Evolutionary conservation across 2,329 filamentous ascomycete species (phyloP), one percentile per base, ranked within the genome.

Genomic region (Nemania sp.): DNA sequence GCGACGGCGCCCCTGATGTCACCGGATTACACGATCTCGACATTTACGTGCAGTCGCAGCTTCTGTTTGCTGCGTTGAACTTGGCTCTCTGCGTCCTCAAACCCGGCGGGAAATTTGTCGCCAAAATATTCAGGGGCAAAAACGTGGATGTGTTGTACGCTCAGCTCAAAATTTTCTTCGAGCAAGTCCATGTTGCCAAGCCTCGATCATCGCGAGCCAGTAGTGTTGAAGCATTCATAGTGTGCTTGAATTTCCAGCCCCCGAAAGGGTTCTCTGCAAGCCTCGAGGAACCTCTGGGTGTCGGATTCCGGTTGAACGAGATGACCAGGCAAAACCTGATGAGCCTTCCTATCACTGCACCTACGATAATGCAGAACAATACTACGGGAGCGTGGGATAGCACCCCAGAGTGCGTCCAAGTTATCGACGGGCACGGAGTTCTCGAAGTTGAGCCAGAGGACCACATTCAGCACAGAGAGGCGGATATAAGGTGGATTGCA

Each of bases 141-240:
- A 96, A 98, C 76, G 94, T 98, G n/a, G 96, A 98, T 77, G 84
- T 98, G 26, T 88, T 99, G 8, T 98, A 96, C 77, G 94, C 94
- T 1, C 96, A 99, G 79, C 87, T 99, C 61, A 96, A 94, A 79
- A 89, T 95, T 22, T 94, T 98, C 62, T 99, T 99, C 73, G 89
- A 92, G 72, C 85, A 88, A 62, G 96, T 99, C 49, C 88, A 93
- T 24, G 93, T 98, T 18, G 94, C 96, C 13, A 99, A 99, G 83
- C 96, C 96, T 1, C 86, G 96, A 62, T 97, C 93, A 70, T 97
- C 93, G 76, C 88, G 96, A n/a, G 96, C 95, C 1, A 98, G 95
- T 80, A 97, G 94, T 80, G 90, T 99, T 22, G 96, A 99, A 79
- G 95, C 96, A 0, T 99, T 99, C 74, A 93, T 99, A 54, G 95